Evolutionary conservation across 495 filamentous ascomycete genomes (phyloP), one percentile per base, ranked within the genome.

Genomic region (Evansstolkia leycettana): DNA sequence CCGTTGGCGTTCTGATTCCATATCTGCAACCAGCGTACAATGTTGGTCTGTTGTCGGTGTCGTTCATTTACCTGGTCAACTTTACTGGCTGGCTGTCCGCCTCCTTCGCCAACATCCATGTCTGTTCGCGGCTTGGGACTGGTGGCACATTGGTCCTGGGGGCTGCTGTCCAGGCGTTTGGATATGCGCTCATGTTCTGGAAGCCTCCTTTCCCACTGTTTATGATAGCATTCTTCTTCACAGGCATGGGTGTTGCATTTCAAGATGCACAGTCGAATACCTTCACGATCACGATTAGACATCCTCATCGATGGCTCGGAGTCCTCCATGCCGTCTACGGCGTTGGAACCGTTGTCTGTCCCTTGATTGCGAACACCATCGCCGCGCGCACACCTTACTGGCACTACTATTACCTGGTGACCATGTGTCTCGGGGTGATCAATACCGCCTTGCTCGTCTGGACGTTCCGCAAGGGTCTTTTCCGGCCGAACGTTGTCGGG

Each of bases 321-420:
- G 58, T 73, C 35, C 68, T 75, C 12, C 71, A 76, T 48, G 67
- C 64, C 25, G 61, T 67, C 50, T 76, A 72, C 35, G 68, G 67
- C 15, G 53, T 67, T 1, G 70, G 70, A 0, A 64, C 61, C 10
- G 52, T 76, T 2, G 54, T 72, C 5, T 56, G 48, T 0, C 70
- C 72, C 11, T 59, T 76, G 40, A 55, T 68, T 4, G 67, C 68
- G 0, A 68, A 67, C 1, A 46, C 59, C 7, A 60, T 73, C 17
- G 67, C 65, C n/a, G 37, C 42, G 3, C 40, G 28, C 14, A 44
- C 43, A 1, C 42, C 49, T 2, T n/a, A 32, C 7, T 52, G 49
- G 49, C 45, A 52, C 27, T 28, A 42, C 11, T 48, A 48, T 20
- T 52, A 52, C 33, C 40, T 52, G 1, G 28, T 48, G 12, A 39